These are phyloP conservation scores for Emmonsia crescens DNA, from an alignment of 2,329 filamentous ascomycete genomes.

Conservation along the genomic window DNA sequence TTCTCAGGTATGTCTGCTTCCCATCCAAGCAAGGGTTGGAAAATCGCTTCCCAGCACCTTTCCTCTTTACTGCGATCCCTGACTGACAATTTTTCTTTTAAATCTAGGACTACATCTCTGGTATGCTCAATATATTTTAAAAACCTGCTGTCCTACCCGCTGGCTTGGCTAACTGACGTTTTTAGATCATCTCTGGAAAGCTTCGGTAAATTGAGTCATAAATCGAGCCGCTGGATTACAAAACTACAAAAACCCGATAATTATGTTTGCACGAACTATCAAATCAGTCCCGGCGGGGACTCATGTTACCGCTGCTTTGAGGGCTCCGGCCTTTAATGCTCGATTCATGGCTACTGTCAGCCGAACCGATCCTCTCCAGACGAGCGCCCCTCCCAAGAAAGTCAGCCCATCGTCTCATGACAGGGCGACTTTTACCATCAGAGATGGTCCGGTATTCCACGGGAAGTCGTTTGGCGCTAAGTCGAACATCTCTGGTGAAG, in stretches of 20 bases:
- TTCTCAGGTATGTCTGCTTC: constrained; percentile 57
- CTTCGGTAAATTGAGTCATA: constrained; percentile 47
- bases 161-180: constrained; percentile 13
- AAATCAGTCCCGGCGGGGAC: constrained; percentile 41
- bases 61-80: constrained; percentile 2
- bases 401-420: constrained; percentile 61
- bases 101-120: constrained; percentile 53
- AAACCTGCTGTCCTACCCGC: constrained; percentile 4
- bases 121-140: constrained; percentile 25
- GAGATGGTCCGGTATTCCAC: constrained; percentile 89
- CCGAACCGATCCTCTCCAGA: constrained; percentile 53
- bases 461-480: constrained; percentile 96
- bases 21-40: neutral
- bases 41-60: neutral
- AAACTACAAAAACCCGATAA: constrained; percentile 23
- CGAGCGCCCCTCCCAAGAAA: constrained; percentile 29
- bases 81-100: constrained; percentile 10
- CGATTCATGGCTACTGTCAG: constrained; percentile 54
- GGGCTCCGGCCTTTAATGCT: constrained; percentile 24
- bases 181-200: constrained; percentile 57
- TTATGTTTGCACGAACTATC: constrained; percentile 46
- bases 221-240: constrained; percentile 15
- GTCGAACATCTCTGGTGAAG: constrained; percentile 92
- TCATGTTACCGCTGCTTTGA: constrained; percentile 34
- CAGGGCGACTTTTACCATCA: constrained; percentile 88